These are phyloP conservation scores for Aureobasidium leucospermi DNA, from an alignment of 2,329 filamentous ascomycete species.

Conservation along the genomic window DNA sequence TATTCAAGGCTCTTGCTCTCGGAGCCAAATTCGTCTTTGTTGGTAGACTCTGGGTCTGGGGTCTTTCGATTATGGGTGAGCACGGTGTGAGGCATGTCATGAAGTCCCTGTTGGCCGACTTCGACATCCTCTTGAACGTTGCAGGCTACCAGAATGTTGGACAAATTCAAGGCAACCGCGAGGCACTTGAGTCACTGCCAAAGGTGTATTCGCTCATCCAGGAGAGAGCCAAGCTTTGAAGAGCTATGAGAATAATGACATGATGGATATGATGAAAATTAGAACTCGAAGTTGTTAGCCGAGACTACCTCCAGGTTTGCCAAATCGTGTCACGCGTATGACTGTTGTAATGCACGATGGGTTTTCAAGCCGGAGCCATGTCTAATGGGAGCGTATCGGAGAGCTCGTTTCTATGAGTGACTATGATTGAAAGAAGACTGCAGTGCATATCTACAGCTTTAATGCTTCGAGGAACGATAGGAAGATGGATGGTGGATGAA, in stretches of 20 bases:
- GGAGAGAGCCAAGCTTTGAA: conserved; percentile 9
- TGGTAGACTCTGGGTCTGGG: conserved; percentile 55
- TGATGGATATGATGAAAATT: not conserved
- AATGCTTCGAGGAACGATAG: no score
- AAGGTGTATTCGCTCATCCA: not conserved
- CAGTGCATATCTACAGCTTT: no score
- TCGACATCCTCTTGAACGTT: conserved; percentile 56
- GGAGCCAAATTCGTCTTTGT: conserved; percentile 58
- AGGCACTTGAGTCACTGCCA: conserved; percentile 7
- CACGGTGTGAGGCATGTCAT: conserved; percentile 55
- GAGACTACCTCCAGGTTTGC: no score
- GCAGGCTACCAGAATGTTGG: conserved; percentile 47
- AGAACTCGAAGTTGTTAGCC: not conserved
- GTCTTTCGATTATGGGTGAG: conserved; percentile 53
- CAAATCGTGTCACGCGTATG: no score
- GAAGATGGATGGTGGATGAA: no score
- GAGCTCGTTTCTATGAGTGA: no score
- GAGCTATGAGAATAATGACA: not conserved
- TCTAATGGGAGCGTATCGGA: no score
- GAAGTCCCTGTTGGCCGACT: conserved; percentile 53
- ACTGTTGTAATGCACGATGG: no score
- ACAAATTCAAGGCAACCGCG: conserved; percentile 35
- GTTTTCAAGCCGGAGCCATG: no score
- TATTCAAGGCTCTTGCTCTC: conserved; percentile 54
- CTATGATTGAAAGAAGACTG: no score